Percentiles rank a stretch among this genome's conserved stretches.
Conservation (phyloP, 148 eudicot species). For the Gaultheria prostrata region DNA sequence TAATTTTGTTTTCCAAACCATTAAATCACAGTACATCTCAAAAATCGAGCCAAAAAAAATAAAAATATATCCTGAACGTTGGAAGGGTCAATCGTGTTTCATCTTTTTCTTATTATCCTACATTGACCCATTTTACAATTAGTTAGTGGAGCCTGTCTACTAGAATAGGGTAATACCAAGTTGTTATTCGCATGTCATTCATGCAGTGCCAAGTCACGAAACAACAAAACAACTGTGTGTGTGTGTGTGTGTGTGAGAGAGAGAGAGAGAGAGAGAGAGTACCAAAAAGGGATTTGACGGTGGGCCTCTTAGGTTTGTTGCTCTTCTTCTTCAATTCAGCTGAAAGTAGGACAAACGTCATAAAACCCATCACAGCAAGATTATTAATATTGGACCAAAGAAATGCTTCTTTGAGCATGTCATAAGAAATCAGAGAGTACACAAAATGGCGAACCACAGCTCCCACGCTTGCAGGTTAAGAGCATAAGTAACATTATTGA, state of each 20-base stretch:
- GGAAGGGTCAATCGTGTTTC: neutral
- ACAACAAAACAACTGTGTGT: neutral
- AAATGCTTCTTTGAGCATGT: neutral
- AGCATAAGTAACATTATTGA: no score
- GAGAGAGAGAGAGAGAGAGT: conserved; percentile 26
- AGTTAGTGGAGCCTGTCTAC: neutral
- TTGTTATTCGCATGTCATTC: neutral
- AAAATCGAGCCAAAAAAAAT: neutral
- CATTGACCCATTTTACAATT: neutral
- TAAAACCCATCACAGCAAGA: neutral
- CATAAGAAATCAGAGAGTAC: neutral
- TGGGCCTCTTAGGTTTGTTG: conserved; percentile 85
- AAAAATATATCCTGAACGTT: neutral
- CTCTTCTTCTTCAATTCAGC: conserved; percentile 93
- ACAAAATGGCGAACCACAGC: neutral
- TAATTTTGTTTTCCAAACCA: neutral
- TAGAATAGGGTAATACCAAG: conserved; percentile 3
- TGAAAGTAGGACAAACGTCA: conserved; percentile 32
- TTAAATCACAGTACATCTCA: conserved; percentile 4
- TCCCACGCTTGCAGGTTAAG: no score
- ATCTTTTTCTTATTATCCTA: neutral
- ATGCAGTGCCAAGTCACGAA: neutral
- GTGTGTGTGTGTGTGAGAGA: neutral
- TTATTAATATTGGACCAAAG: neutral
- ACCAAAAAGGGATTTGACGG: conserved; percentile 95